Percentiles rank a stretch among this genome's conserved stretches.
Evolutionary conservation across 345 rosid genomes (phyloP).

Genomic region (Camelina laxa): DNA sequence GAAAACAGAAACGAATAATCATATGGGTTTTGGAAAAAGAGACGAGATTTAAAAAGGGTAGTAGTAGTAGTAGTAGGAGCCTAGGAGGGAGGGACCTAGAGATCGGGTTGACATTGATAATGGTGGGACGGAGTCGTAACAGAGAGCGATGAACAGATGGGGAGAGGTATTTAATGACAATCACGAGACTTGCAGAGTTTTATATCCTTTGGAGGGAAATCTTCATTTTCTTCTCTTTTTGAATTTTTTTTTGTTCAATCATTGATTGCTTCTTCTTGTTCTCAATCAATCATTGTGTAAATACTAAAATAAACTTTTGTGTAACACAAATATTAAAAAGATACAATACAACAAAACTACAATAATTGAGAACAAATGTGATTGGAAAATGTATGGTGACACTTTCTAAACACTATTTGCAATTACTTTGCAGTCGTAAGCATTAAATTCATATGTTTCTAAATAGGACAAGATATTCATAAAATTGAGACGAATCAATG

Average conservation of each 20-base stretch:
- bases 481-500: neutral
- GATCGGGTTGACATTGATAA: constrained; percentile 43
- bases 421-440: neutral
- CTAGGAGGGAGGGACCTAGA: constrained; percentile 36
- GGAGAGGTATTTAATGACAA: constrained; percentile 39
- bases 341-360: neutral
- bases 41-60: constrained; percentile 25
- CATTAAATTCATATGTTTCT: neutral
- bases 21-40: constrained; percentile 20
- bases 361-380: neutral
- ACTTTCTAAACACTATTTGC: neutral
- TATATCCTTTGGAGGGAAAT: constrained; percentile 43
- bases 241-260: constrained; percentile 26
- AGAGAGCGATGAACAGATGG: constrained; percentile 45
- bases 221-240: constrained; percentile 12
- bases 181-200: constrained; percentile 46
- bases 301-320: too few relatives aligned
- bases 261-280: constrained; percentile 29
- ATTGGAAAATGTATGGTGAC: neutral
- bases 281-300: neutral
- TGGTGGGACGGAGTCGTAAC: constrained; percentile 47
- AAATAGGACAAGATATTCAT: neutral
- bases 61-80: neutral
- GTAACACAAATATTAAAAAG: neutral
- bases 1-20: neutral